phyloP scores from a whole-genome alignment of 179 eudicot species.

The Silene vulgaris region DNA sequence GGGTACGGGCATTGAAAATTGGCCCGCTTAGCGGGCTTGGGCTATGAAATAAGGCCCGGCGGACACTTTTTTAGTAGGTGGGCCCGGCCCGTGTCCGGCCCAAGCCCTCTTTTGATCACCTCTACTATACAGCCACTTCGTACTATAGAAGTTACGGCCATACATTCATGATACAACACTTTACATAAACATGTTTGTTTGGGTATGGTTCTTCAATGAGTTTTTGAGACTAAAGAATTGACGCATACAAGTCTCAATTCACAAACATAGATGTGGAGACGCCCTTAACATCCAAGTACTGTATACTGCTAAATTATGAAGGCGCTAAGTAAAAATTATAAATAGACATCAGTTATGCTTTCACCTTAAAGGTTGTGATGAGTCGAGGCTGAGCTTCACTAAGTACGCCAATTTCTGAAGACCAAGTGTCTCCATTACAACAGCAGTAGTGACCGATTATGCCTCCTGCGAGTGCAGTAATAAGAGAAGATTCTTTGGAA shows the following conservation, averaged over 20 bases:
- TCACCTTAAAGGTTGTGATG: conserved; percentile 62
- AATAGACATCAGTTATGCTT: neutral
- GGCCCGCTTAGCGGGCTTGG: no score
- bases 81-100: no score
- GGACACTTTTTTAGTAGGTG: no score
- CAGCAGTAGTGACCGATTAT: conserved; percentile 87
- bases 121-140: neutral
- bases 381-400: conserved; percentile 78
- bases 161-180: neutral
- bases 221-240: neutral
- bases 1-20: no score
- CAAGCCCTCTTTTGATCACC: no score
- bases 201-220: neutral
- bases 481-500: conserved; percentile 56
- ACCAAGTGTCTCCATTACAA: conserved; percentile 96
- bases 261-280: no score
- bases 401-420: conserved; percentile 90
- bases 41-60: no score
- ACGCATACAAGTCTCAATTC: neutral
- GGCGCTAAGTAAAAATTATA: neutral
- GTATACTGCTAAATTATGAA: neutral
- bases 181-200: neutral
- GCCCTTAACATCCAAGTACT: no score
- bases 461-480: conserved; percentile 72
- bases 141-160: neutral